phyloP scores from a whole-genome alignment of 306 rosid species.

The Cicer bijugum region DNA sequence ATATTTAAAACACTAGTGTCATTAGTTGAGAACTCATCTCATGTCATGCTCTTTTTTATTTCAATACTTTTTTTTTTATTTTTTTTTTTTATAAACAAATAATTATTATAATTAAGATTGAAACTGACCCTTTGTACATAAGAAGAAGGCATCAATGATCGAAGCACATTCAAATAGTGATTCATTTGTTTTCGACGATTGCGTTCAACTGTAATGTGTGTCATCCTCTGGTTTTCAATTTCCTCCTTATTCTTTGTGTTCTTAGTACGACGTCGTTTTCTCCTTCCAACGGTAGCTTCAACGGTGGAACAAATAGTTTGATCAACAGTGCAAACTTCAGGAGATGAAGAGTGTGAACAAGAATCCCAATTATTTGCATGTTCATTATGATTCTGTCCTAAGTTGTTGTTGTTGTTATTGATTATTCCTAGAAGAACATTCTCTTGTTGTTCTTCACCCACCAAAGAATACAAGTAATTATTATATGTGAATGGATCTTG shows the following conservation, averaged over 20 bases:
- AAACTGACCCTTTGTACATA: constrained; percentile 83
- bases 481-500: constrained; percentile 49
- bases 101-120: neutral
- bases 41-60: neutral
- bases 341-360: constrained; percentile 49
- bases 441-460: constrained; percentile 37
- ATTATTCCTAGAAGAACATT: constrained; percentile 46
- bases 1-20: neutral
- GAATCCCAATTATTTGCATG: constrained; percentile 52
- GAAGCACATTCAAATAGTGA: constrained; percentile 74
- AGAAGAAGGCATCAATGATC: constrained; percentile 88
- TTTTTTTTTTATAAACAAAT: neutral
- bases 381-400: constrained; percentile 12
- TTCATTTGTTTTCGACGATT: constrained; percentile 93
- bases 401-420: constrained; percentile 44
- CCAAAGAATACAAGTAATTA: constrained; percentile 36
- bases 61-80: neutral
- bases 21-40: constrained; percentile 27
- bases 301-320: neutral
- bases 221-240: constrained; percentile 88
- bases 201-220: constrained; percentile 94
- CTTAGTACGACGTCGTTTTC: constrained; percentile 74
- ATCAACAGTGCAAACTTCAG: constrained; percentile 38
- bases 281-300: constrained; percentile 43
- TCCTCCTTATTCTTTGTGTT: constrained; percentile 75